Evolutionary conservation across 352 stramenopile species (phyloP).

Genomic region (Globisporangium lucens): DNA sequence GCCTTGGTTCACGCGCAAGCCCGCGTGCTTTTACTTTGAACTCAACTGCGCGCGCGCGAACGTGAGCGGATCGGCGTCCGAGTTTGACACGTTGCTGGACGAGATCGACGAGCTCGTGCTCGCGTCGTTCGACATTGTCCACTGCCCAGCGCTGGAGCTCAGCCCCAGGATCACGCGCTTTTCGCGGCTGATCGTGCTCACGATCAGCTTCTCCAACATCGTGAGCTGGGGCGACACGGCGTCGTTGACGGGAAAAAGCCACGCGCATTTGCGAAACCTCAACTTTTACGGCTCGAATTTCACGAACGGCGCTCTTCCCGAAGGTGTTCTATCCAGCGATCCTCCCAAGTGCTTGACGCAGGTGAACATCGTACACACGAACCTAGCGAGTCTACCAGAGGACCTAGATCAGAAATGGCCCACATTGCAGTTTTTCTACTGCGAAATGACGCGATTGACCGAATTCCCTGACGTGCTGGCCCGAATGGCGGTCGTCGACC

Average conservation of each 20-base stretch:
- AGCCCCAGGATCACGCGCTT: conserved; percentile 25
- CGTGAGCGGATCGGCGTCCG: conserved; percentile 6
- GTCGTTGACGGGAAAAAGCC: conserved; percentile 18
- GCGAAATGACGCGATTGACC: conserved; percentile 5
- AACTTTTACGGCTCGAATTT: conserved; percentile 30
- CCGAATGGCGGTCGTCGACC: conserved; percentile 3
- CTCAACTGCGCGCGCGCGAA: conserved; percentile 21
- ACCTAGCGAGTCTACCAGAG: conserved; percentile 25
- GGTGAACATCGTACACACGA: conserved; percentile 33
- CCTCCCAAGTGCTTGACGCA: conserved; percentile 22
- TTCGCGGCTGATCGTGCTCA: conserved; percentile 28
- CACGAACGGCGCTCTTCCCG: conserved; percentile 26
- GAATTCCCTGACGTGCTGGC: conserved; percentile 6
- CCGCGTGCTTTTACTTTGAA: conserved; percentile 29
- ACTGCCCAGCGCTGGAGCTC: conserved; percentile 37
- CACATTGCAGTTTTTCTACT: conserved; percentile 11
- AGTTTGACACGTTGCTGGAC: conserved; percentile 20
- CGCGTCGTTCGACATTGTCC: conserved; percentile 28
- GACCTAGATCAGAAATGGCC: conserved; percentile 38
- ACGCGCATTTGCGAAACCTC: conserved; percentile 25
- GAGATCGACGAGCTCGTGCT: conserved; percentile 23
- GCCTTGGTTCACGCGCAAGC: conserved; percentile 25
- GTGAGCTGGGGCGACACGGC: conserved; percentile 22
- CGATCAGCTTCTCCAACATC: conserved; percentile 43
- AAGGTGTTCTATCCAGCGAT: conserved; percentile 25